Percentiles rank a stretch among this genome's conserved stretches.
Conservation (phyloP, 495 filamentous ascomycete species). For the Thozetella sp. region DNA sequence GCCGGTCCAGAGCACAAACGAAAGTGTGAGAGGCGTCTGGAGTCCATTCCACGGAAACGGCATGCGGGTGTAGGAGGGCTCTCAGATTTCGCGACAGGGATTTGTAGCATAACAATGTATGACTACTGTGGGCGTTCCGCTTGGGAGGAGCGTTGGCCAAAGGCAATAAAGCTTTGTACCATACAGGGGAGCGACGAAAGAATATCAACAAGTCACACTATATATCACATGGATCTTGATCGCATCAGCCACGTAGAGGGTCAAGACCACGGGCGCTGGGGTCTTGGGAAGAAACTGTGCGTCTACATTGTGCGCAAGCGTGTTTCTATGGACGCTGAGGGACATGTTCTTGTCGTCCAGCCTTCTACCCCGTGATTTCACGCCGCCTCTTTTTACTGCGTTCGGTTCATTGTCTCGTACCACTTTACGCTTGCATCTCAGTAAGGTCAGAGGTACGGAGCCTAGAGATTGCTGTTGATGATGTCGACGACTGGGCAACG, state of each 20-base stretch:
- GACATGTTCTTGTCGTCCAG: background rate
- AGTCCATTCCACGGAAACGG: slow-evolving; percentile 81
- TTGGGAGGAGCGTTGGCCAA: background rate
- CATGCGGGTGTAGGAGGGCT: slow-evolving; percentile 34
- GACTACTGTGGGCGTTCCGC: background rate
- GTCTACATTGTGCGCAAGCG: background rate
- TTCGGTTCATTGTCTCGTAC: too few species aligned
- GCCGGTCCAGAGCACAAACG: slow-evolving; percentile 82
- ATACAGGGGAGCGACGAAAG: background rate
- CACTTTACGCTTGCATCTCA: too few species aligned
- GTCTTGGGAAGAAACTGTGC: background rate
- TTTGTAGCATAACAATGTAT: slow-evolving; percentile 7
- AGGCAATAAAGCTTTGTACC: background rate
- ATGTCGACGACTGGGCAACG: slow-evolving; percentile 56
- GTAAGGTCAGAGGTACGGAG: too few species aligned
- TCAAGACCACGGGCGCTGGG: background rate
- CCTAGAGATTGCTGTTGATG: slow-evolving; percentile 56
- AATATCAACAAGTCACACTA: background rate
- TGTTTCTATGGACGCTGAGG: background rate
- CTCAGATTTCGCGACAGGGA: background rate
- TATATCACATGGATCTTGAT: background rate
- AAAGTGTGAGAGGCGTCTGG: slow-evolving; percentile 95
- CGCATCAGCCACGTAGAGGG: background rate
- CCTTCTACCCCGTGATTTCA: too few species aligned
- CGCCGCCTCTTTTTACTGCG: too few species aligned